Conservation (phyloP, 495 filamentous ascomycete genomes). For the Aspergillus ellipticus region DNA sequence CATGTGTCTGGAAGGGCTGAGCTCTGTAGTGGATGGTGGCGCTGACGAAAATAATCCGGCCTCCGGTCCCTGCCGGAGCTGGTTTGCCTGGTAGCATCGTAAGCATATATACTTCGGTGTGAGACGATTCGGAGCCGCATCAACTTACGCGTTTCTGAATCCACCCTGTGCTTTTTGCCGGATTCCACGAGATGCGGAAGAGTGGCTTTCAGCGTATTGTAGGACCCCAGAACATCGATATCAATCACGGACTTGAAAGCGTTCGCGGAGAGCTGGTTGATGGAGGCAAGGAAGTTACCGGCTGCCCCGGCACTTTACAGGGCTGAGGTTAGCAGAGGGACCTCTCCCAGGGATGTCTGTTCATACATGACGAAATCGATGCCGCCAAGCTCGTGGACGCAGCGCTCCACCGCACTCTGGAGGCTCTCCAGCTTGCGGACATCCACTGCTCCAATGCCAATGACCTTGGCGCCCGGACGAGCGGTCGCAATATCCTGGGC, state of each 20-base stretch:
- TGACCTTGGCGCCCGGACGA: slow-evolving; percentile 71
- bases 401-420: slow-evolving; percentile 68
- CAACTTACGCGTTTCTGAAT: slow-evolving; percentile 42
- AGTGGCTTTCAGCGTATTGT: slow-evolving; percentile 91
- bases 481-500: slow-evolving; percentile 79
- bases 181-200: slow-evolving; percentile 74
- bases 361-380: slow-evolving; percentile 92
- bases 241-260: slow-evolving; percentile 96
- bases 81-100: slow-evolving; percentile 25
- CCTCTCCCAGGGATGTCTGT: not conserved
- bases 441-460: slow-evolving; percentile 82
- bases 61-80: slow-evolving; percentile 57
- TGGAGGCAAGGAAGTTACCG: slow-evolving; percentile 91
- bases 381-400: slow-evolving; percentile 73
- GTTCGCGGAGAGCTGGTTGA: slow-evolving; percentile 74
- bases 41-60: slow-evolving; percentile 82
- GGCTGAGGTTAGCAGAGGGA: slow-evolving; percentile 12
- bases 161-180: slow-evolving; percentile 55
- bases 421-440: slow-evolving; percentile 71
- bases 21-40: slow-evolving; percentile 88
- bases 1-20: slow-evolving; percentile 79
- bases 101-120: not conserved
- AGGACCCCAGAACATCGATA: slow-evolving; percentile 91
- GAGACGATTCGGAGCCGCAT: not conserved
- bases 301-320: slow-evolving; percentile 77